A percentile compares a stretch with the other conserved stretches of the same genome.
Evolutionary conservation across 2,329 filamentous ascomycete species (phyloP).

Genomic region (Xylaria digitata): DNA sequence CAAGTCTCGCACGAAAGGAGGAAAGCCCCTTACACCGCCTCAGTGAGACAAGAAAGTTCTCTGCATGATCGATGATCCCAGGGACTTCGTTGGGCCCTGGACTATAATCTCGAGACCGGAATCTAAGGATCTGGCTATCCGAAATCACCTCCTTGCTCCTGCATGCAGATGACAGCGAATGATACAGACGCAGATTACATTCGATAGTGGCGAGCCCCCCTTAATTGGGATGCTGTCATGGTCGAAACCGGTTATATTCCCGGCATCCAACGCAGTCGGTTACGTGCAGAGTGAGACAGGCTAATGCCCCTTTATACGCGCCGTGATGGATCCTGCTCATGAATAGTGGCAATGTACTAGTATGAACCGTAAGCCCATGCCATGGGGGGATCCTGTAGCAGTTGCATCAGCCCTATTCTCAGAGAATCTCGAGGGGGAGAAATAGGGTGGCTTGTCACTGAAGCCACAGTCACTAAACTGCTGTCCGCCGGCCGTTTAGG

Average conservation of each 20-base stretch:
- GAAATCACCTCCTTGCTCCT: neutral
- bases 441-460: neutral
- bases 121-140: neutral
- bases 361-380: neutral
- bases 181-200: neutral
- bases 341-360: neutral
- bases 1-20: neutral
- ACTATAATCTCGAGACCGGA: neutral
- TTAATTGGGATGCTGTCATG: neutral
- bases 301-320: neutral
- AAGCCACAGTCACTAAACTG: neutral
- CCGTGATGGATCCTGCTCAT: neutral
- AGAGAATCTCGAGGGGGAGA: neutral
- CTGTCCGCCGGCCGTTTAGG: constrained; percentile 15
- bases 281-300: neutral
- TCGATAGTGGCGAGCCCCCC: neutral
- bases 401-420: constrained; percentile 19
- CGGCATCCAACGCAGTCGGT: neutral
- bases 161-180: neutral
- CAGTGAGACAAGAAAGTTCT: neutral
- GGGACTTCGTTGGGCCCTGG: neutral
- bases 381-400: neutral
- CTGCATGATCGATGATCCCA: constrained; percentile 1
- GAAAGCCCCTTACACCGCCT: neutral
- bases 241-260: constrained; percentile 1